Base-by-base conservation (phyloP, 176 grass and related monocot genomes). In the Zoysia japonica region DNA sequence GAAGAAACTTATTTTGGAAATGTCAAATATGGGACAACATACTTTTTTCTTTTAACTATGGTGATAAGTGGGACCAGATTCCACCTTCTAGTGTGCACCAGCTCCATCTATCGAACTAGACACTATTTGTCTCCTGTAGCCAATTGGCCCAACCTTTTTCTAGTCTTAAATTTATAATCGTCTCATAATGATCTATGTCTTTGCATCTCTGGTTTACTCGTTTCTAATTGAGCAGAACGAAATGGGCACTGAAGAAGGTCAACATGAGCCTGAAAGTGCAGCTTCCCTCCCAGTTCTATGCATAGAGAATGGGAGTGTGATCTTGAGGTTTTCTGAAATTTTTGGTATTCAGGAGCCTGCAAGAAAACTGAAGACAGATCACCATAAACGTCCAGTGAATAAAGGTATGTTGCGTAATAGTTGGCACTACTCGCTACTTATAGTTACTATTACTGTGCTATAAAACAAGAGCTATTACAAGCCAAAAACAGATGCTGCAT, bases 241-340 rank as follows among this genome's bases (percentile, higher is more conserved):
- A 76, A 78, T 69, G 73, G 67, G 61, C 16, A 61, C 66, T 49
- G 84, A 94, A 81, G 80, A 81, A 88, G 85, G 72, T 48, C 82
- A 90, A 68, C 77, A 68, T 11, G 84, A 85, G 53, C 78, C 83
- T 76, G 70, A 82, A 78, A 64, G 15, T 84, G 84, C 16, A 61
- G 65, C 86, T 82, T 90, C 87, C 35, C 90, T 98, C 78, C 96
- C 96, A 78, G 88, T 98, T 78, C 61, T 98, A 73, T 98, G 86
- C 80, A 73, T 92, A 71, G 96, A 98, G 64, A 85, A 93, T 87
- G 96, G 92, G 44, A 77, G 55, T 43, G 90, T 80, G 54, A 94
- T 98, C 61, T 79, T 98, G 78, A 98, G 64, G 79, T 98, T 98
- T 80, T 91, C 96, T 78, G 96, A 98, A 87, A 92, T 98, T 78